phyloP scores from a whole-genome alignment of 371 early-diverging fungal species.

The Nematocida sp. region DNA sequence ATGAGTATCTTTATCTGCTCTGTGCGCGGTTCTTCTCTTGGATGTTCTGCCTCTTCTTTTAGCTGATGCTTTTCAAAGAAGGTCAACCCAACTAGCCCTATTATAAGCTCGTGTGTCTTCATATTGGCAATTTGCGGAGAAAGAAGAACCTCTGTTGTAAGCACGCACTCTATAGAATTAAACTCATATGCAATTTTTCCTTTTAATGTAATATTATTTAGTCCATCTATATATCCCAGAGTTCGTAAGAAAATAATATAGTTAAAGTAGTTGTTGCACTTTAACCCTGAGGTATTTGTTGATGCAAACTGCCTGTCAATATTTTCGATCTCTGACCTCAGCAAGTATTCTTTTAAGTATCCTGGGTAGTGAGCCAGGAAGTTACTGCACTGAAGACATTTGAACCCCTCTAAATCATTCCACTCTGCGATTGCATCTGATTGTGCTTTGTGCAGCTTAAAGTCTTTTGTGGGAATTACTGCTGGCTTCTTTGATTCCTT shows the following conservation, averaged over 20 bases:
- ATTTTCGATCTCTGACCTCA: slow-evolving; percentile 45
- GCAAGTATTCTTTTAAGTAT: slow-evolving; percentile 2
- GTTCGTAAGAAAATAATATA: slow-evolving; percentile 63
- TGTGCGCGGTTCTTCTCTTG: slow-evolving; percentile 7
- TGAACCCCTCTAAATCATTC: slow-evolving; percentile 9
- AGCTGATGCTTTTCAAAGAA: slow-evolving; percentile 62
- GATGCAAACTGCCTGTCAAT: slow-evolving; percentile 11
- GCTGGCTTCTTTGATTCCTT: slow-evolving; percentile 11
- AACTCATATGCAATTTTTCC: slow-evolving; percentile 68
- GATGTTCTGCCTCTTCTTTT: slow-evolving; percentile 41
- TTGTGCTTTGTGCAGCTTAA: slow-evolving; percentile 6
- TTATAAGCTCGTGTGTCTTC: slow-evolving; percentile 44
- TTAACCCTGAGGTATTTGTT: slow-evolving; percentile 43
- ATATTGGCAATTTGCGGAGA: slow-evolving; percentile 59
- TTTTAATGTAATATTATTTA: slow-evolving; percentile 60
- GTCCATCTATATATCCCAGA: slow-evolving; percentile 57
- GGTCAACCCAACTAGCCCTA: slow-evolving; percentile 61
- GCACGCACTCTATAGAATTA: slow-evolving; percentile 66
- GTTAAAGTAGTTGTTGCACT: slow-evolving; percentile 65
- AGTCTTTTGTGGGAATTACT: slow-evolving; percentile 38
- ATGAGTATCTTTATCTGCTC: slow-evolving; percentile 38
- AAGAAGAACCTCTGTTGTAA: slow-evolving; percentile 68
- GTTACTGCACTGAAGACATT: slow-evolving; percentile 44
- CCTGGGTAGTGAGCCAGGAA: slow-evolving; percentile 60
- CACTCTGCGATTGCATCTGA: slow-evolving; percentile 9